These are phyloP conservation scores for Globisporangium splendens DNA, from an alignment of 352 stramenopile species.

Conservation along the genomic window DNA sequence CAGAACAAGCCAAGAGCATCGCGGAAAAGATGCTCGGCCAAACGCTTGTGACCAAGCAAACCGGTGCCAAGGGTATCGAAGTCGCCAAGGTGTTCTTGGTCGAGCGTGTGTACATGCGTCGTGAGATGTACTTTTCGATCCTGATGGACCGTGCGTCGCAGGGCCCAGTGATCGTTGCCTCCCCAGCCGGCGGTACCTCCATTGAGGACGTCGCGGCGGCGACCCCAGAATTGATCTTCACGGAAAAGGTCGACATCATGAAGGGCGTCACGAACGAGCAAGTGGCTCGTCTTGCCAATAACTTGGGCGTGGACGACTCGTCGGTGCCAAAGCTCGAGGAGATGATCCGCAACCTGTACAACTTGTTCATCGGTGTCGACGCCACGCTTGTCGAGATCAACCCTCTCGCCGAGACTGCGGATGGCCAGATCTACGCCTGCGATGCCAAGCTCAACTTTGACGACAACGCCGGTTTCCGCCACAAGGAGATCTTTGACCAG, in stretches of 20 bases:
- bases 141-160: slow-evolving; percentile 96
- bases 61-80: slow-evolving; percentile 81
- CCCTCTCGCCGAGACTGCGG: slow-evolving; percentile 95
- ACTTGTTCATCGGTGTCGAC: slow-evolving; percentile 95
- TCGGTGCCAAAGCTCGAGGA: slow-evolving; percentile 60
- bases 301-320: slow-evolving; percentile 58
- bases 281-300: slow-evolving; percentile 64
- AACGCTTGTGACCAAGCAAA: slow-evolving; percentile 97
- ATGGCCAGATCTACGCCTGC: slow-evolving; percentile 94
- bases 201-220: slow-evolving; percentile 97
- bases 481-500: slow-evolving; percentile 92
- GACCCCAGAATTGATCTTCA: slow-evolving; percentile 92
- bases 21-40: slow-evolving; percentile 91
- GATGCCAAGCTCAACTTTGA: slow-evolving; percentile 99
- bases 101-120: slow-evolving; percentile 91
- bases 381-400: slow-evolving; percentile 99
- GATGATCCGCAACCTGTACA: slow-evolving; percentile 91
- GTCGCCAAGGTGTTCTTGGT: slow-evolving; percentile 91
- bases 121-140: slow-evolving; percentile 99
- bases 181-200: slow-evolving; percentile 89
- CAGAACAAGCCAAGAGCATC: slow-evolving; percentile 74
- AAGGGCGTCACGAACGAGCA: slow-evolving; percentile 87
- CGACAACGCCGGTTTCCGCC: slow-evolving; percentile 97
- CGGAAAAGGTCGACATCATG: slow-evolving; percentile 94
- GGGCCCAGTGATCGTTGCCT: slow-evolving; percentile 96